These are phyloP conservation scores for Didymella arachidicola DNA, from an alignment of 2,329 filamentous ascomycete genomes.

Conservation along the genomic window DNA sequence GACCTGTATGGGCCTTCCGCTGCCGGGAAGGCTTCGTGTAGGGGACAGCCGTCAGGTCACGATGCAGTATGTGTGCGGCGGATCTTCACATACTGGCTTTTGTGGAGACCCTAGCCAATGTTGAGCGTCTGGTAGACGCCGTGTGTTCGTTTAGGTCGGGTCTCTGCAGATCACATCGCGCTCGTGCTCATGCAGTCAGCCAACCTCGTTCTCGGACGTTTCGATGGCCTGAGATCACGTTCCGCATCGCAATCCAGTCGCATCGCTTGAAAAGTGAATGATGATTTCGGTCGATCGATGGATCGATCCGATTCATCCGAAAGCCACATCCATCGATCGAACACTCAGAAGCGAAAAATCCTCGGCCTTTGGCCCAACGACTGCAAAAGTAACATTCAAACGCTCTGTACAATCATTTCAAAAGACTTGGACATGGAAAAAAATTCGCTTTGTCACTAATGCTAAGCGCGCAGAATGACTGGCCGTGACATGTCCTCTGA, in stretches of 20 bases:
- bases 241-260: background rate
- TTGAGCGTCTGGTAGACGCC: conserved; percentile 3
- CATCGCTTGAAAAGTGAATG: background rate
- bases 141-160: background rate
- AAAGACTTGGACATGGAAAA: too few species aligned
- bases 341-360: background rate
- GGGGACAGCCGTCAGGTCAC: background rate
- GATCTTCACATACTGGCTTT: background rate
- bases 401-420: background rate
- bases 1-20: background rate
- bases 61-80: background rate
- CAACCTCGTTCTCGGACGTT: background rate
- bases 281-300: conserved; percentile 10
- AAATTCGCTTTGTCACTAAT: background rate
- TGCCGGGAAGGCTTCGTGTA: background rate
- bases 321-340: background rate
- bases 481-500: background rate
- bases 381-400: background rate
- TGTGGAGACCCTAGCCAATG: background rate
- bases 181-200: conserved; percentile 2
- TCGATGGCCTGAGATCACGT: background rate
- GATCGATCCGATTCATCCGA: conserved; percentile 12
- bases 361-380: background rate
- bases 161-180: conserved; percentile 12
- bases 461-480: background rate